Evolutionary conservation across 1,284 basidiomycete species (phyloP).

Genomic region (Ganoderma lucidum): DNA sequence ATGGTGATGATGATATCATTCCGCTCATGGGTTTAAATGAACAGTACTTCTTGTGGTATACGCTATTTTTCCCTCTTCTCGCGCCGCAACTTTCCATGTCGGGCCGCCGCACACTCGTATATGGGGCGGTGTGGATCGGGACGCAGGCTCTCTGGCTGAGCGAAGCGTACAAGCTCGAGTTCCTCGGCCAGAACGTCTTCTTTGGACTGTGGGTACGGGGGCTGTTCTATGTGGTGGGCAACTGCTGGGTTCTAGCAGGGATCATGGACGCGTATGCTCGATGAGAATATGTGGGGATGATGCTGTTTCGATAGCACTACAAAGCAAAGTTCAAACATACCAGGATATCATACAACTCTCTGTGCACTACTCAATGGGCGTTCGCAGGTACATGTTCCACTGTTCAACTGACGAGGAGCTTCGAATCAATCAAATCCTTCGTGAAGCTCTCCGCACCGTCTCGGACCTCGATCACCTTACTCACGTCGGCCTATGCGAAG

Average conservation of each 20-base stretch:
- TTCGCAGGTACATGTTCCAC: not conserved
- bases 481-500: slow-evolving; percentile 66
- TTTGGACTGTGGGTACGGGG: slow-evolving; percentile 80
- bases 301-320: slow-evolving; percentile 26
- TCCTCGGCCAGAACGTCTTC: slow-evolving; percentile 80
- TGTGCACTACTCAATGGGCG: slow-evolving; percentile 2
- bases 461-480: slow-evolving; percentile 80
- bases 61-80: slow-evolving; percentile 88
- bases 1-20: too few relatives aligned
- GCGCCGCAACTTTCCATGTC: slow-evolving; percentile 72
- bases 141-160: slow-evolving; percentile 88
- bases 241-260: slow-evolving; percentile 78
- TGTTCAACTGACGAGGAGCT: slow-evolving; percentile 49
- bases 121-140: slow-evolving; percentile 74
- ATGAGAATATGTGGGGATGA: slow-evolving; percentile 1
- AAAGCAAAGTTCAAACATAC: slow-evolving; percentile 19
- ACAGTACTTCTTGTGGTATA: slow-evolving; percentile 98
- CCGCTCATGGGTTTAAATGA: not conserved
- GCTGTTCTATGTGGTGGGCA: slow-evolving; percentile 76
- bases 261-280: slow-evolving; percentile 62
- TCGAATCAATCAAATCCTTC: slow-evolving; percentile 71
- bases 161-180: slow-evolving; percentile 90
- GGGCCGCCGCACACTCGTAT: slow-evolving; percentile 48
- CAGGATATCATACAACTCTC: slow-evolving; percentile 26
- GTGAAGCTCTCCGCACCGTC: slow-evolving; percentile 86